These are phyloP conservation scores for Oryza longistaminata DNA, from an alignment of 176 grass and related monocot species.

Conservation along the genomic window DNA sequence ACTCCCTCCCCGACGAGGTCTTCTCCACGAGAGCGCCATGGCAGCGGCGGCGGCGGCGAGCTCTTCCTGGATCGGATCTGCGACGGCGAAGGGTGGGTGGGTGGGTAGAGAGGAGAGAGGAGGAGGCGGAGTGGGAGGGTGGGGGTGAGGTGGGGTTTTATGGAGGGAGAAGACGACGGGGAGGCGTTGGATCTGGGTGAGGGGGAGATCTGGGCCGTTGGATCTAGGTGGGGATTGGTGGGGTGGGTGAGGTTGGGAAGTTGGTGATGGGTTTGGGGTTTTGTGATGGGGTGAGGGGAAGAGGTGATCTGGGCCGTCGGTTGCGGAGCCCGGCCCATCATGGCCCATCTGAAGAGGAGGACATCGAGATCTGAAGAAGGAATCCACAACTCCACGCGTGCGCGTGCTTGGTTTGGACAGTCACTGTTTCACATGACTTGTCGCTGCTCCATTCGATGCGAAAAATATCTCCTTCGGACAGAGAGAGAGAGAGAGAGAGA, in stretches of 20 bases:
- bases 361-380: background rate
- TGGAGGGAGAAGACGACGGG: background rate
- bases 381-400: background rate
- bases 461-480: background rate
- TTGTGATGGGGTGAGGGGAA: background rate
- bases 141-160: constrained; percentile 25
- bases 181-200: constrained; percentile 12
- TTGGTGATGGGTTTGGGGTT: background rate
- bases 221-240: constrained; percentile 43
- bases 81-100: background rate
- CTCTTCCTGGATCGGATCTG: constrained; percentile 33
- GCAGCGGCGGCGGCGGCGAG: background rate
- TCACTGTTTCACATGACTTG: background rate
- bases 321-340: no score
- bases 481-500: no score
- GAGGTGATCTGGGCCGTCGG: background rate
- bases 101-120: background rate
- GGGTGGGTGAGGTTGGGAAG: background rate
- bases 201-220: background rate
- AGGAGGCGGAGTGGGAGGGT: no score
- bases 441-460: background rate
- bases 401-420: background rate
- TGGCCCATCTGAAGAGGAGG: background rate
- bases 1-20: constrained; percentile 80
- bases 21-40: constrained; percentile 94